Conservation (phyloP, 2,329 filamentous ascomycete species). For the Sporothrix schenckii region DNA sequence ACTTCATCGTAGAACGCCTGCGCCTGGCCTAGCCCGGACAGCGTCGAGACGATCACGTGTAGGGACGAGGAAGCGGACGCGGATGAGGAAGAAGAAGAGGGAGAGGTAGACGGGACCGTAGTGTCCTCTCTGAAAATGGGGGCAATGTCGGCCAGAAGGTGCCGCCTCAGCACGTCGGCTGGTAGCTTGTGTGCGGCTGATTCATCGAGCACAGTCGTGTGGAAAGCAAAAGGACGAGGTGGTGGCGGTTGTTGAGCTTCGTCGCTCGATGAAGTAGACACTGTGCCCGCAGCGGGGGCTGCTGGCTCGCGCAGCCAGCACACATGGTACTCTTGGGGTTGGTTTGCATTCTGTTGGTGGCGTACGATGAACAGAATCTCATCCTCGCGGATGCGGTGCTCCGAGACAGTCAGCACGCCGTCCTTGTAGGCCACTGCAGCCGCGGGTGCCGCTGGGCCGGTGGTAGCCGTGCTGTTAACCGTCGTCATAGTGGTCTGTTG, state of each 20-base stretch:
- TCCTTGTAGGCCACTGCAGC: slow-evolving; percentile 16
- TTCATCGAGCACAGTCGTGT: slow-evolving; percentile 37
- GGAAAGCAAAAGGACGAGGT: slow-evolving; percentile 35
- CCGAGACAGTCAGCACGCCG: slow-evolving; percentile 32
- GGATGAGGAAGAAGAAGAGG: neutral
- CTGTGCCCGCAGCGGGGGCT: neutral
- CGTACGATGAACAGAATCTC: slow-evolving; percentile 43
- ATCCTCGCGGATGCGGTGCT: slow-evolving; percentile 32
- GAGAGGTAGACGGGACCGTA: neutral
- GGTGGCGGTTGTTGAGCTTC: neutral
- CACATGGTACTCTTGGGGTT: slow-evolving; percentile 5
- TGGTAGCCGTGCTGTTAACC: neutral
- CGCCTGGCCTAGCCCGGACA: slow-evolving; percentile 65
- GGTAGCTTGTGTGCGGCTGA: slow-evolving; percentile 40
- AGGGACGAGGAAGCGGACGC: slow-evolving; percentile 44
- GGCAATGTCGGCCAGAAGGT: slow-evolving; percentile 47
- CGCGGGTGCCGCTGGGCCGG: neutral
- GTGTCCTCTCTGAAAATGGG: slow-evolving; percentile 36
- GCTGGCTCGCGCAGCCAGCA: slow-evolving; percentile 23
- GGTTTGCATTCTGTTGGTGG: neutral
- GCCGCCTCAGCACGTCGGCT: slow-evolving; percentile 44
- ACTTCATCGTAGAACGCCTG: slow-evolving; percentile 58
- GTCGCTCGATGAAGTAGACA: neutral
- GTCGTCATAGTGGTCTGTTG: neutral
- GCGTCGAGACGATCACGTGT: slow-evolving; percentile 69